phyloP scores from a whole-genome alignment of 179 eudicot species.

The Pouteria campechiana region DNA sequence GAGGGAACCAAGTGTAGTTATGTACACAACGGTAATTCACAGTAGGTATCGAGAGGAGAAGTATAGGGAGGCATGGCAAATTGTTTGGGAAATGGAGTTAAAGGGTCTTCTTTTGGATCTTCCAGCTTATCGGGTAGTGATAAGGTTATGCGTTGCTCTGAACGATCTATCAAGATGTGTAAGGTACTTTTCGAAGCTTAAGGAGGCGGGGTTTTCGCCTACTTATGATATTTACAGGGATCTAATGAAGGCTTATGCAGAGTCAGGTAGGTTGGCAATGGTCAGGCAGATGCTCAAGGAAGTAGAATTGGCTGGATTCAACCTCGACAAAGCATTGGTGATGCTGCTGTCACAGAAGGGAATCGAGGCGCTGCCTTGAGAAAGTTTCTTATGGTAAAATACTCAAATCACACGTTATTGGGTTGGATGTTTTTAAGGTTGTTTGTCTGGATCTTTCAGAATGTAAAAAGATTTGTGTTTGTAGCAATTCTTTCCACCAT shows the following conservation, averaged over 20 bases:
- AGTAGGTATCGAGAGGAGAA: slow-evolving; percentile 38
- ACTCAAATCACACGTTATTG: too few relatives aligned
- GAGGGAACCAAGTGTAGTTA: slow-evolving; percentile 43
- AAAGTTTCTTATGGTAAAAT: too few relatives aligned
- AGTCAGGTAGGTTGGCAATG: slow-evolving; percentile 66
- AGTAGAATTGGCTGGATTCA: slow-evolving; percentile 64
- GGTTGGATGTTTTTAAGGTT: too few relatives aligned
- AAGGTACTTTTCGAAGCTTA: slow-evolving; percentile 66
- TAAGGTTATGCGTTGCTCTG: slow-evolving; percentile 65
- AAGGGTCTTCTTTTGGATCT: slow-evolving; percentile 50
- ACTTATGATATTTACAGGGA: slow-evolving; percentile 62
- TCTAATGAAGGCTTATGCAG: slow-evolving; percentile 38
- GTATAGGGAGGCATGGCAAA: slow-evolving; percentile 60
- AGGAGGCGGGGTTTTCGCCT: slow-evolving; percentile 80
- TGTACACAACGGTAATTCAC: slow-evolving; percentile 80
- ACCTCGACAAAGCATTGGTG: slow-evolving; percentile 37
- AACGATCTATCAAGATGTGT: slow-evolving; percentile 70
- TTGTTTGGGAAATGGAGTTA: slow-evolving; percentile 95
- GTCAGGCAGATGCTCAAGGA: slow-evolving; percentile 70
- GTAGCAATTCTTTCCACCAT: too few relatives aligned
- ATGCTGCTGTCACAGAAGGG: too few relatives aligned
- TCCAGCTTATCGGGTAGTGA: slow-evolving; percentile 76
- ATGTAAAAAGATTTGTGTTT: too few relatives aligned
- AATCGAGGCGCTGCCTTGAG: too few relatives aligned
- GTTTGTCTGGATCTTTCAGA: too few relatives aligned